A percentile compares a stretch with the other conserved stretches of the same genome.
Evolutionary conservation across 495 filamentous ascomycete species (phyloP).

Genomic region (Bacidia rubella): DNA sequence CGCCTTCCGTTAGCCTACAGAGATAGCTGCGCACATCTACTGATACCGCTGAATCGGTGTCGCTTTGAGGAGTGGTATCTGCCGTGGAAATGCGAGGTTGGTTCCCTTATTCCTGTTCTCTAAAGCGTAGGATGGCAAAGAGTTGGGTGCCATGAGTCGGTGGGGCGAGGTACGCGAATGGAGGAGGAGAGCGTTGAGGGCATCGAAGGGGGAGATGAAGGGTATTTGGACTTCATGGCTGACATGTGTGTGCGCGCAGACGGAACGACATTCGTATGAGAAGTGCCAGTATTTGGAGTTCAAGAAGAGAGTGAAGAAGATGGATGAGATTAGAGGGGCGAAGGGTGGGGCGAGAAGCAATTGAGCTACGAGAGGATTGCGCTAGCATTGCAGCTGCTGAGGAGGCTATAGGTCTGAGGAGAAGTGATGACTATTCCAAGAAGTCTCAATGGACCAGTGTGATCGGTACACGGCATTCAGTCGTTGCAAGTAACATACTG

Average conservation of each 20-base stretch:
- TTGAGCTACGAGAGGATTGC: constrained; percentile 27
- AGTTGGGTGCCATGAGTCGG: too few species aligned
- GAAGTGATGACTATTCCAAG: not conserved
- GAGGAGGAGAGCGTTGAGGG: not conserved
- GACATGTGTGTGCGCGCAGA: constrained; percentile 31
- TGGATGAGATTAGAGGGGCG: constrained; percentile 83
- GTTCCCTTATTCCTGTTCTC: constrained; percentile 17
- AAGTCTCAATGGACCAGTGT: too few species aligned
- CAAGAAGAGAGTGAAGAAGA: constrained; percentile 95
- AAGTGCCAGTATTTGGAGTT: constrained; percentile 99
- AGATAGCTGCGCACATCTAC: constrained; percentile 83
- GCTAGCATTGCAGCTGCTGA: not conserved
- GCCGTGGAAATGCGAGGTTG: constrained; percentile 95
- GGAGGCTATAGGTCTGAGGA: not conserved
- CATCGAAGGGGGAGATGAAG: not conserved
- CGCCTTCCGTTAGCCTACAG: constrained; percentile 79
- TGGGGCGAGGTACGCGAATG: not conserved
- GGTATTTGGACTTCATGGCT: not conserved
- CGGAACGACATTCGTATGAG: constrained; percentile 92
- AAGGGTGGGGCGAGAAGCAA: constrained; percentile 86
- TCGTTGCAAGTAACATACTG: too few species aligned
- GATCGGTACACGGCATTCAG: too few species aligned
- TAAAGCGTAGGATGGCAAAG: too few species aligned
- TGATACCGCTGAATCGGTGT: constrained; percentile 92
- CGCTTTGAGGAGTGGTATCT: constrained; percentile 84